Conservation (phyloP, 495 filamentous ascomycete genomes). For the Xylaria flabelliformis region DNA sequence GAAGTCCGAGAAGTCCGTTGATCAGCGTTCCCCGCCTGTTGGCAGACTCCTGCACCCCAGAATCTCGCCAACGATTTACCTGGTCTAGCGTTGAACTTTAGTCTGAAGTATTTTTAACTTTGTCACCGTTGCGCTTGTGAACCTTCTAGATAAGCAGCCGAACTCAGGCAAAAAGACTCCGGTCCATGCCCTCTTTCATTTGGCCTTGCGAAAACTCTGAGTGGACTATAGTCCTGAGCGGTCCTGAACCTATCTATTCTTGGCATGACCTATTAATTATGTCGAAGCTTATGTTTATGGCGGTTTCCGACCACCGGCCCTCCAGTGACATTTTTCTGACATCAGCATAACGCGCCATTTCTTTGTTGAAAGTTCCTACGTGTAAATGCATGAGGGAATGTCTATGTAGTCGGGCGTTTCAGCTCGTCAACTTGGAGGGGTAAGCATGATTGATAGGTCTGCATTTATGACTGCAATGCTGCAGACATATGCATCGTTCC, state of each 20-base stretch:
- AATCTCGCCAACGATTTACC: constrained; percentile 2
- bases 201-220: background rate
- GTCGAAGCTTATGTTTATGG: background rate
- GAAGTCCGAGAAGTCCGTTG: background rate
- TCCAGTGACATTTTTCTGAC: constrained; percentile 21
- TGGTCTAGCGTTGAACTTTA: background rate
- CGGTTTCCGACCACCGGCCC: background rate
- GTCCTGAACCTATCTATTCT: background rate
- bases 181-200: background rate
- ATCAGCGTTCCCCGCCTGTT: constrained; percentile 7
- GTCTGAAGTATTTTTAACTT: constrained; percentile 9
- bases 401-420: constrained; percentile 15
- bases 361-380: background rate
- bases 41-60: constrained; percentile 22
- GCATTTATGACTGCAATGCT: background rate
- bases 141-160: background rate
- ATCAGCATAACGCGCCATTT: constrained; percentile 22
- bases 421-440: constrained; percentile 11
- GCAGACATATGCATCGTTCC: constrained; percentile 16
- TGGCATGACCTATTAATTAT: constrained; percentile 1
- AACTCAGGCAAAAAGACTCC: background rate
- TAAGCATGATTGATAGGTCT: background rate
- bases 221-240: background rate
- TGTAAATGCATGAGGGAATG: constrained; percentile 14
- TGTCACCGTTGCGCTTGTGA: background rate